Percentiles rank a stretch among this genome's conserved stretches.
Conservation (phyloP, 495 filamentous ascomycete genomes). For the Schizothecium vesticola region DNA sequence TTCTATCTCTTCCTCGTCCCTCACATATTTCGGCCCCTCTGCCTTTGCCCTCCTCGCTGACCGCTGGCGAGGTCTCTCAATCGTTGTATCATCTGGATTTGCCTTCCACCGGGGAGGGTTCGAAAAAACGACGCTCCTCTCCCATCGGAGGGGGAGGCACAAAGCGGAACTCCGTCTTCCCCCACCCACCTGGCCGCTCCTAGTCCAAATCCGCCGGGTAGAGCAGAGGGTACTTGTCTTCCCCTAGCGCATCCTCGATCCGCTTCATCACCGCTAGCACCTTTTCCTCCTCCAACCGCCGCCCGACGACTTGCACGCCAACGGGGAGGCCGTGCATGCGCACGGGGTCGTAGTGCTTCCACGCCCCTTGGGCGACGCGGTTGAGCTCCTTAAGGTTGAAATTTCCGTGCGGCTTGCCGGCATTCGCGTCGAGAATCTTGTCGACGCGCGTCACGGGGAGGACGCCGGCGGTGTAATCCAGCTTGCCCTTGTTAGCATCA, state of each 20-base stretch:
- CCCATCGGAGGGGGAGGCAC: not conserved
- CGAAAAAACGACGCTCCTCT: too few species aligned
- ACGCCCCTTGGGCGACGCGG: slow-evolving; percentile 74
- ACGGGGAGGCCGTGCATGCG: slow-evolving; percentile 87
- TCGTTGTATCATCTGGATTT: too few species aligned
- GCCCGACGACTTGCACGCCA: slow-evolving; percentile 78
- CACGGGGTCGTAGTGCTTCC: slow-evolving; percentile 77
- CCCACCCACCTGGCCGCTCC: not conserved
- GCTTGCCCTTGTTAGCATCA: slow-evolving; percentile 26
- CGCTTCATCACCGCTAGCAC: slow-evolving; percentile 79
- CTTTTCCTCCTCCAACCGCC: slow-evolving; percentile 86
- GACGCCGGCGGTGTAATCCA: slow-evolving; percentile 84
- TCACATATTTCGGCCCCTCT: not conserved
- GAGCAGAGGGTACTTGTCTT: slow-evolving; percentile 59
- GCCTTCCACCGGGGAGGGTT: not conserved
- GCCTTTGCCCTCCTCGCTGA: not conserved
- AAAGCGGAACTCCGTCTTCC: not conserved
- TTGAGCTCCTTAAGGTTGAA: slow-evolving; percentile 63
- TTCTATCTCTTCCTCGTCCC: not conserved
- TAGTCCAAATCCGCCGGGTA: slow-evolving; percentile 35
- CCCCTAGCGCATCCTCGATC: slow-evolving; percentile 67
- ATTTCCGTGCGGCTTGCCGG: slow-evolving; percentile 44
- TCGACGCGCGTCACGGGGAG: slow-evolving; percentile 86
- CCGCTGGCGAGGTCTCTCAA: not conserved
- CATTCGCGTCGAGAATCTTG: slow-evolving; percentile 48